Evolutionary conservation across 2,329 filamentous ascomycete species (phyloP), one percentile per base, ranked within the genome.

Genomic region (Trichoderma brevicompactum): DNA sequence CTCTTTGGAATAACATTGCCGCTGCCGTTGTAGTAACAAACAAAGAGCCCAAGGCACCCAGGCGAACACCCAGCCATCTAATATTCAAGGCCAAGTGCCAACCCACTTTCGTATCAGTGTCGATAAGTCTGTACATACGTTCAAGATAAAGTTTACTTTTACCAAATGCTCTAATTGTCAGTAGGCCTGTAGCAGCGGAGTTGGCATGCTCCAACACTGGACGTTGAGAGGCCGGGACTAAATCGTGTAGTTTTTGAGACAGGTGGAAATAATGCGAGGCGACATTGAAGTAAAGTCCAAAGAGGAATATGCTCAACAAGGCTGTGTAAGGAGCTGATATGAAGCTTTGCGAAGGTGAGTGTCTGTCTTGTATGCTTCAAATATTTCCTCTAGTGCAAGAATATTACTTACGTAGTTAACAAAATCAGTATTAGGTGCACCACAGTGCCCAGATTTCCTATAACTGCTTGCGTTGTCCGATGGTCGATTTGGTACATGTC

Each of bases 81-180:
- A 44, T 32, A 2, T 60, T 49, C 5, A 66, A 59, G 12, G 54
- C 23, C 2, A 17, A 17, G n/a, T 17, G n/a, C 41, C 15, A 17
- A 8, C 15, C 15, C 7, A 17, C 41, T 7, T n/a, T 17, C 7
- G 41, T 17, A n/a, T 44, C 3, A 6, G 15, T n/a, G 15, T 44
- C 13, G 2, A 17, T 44, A 9, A 44, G 8, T 13, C 6, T 6
- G n/a, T 17, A 6, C 41, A 44, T 44, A 2, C 41, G 15, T 7
- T 44, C n/a, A 1, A 60, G 8, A 19, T 67, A 67, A 5, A 52
- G 10, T 7, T 50, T n/a, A 13, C 43, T 46, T 44, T 50, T 62
- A 19, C 50, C 49, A 38, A 65, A 67, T 1, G 65, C 67, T 41
- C 67, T 59, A 44, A 68, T 68, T 4, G 65, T 67, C 36, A 34